Base-by-base conservation (phyloP, 495 filamentous ascomycete species). In the Melanomma pulvis-pyrius region DNA sequence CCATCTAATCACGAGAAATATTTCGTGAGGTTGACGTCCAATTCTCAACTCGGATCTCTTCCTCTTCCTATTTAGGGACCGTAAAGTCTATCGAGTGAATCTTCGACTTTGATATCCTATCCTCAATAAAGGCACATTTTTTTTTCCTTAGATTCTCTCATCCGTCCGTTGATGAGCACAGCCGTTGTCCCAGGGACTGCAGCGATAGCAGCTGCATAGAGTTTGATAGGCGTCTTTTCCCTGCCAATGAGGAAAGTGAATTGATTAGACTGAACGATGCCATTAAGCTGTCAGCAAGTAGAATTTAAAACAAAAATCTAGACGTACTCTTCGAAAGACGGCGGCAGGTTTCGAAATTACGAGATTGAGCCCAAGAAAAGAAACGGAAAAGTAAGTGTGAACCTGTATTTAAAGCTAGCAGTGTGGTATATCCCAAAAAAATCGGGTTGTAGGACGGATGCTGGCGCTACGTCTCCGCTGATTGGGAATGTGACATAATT, bases 11-110 rank as follows among this genome's bases (percentile, higher is more conserved):
- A 12, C 5, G 19, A 30, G 15, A 50, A 13, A n/a, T n/a, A n/a
- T n/a, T n/a, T n/a, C n/a, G n/a, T n/a, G n/a, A n/a, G n/a, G n/a
- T n/a, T n/a, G n/a, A n/a, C n/a, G n/a, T n/a, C n/a, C n/a, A n/a
- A n/a, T n/a, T n/a, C n/a, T n/a, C n/a, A n/a, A n/a, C n/a, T n/a
- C n/a, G n/a, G n/a, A n/a, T n/a, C n/a, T n/a, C n/a, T n/a, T 53
- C 30, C 29, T 55, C 13, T 48, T 51, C 13, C 34, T 47, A 60
- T 21, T 7, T 13, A 1, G 68, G 68, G 1, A 44, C 28, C 0
- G 57, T 67, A 29, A 63, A 71, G 57, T 71, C 68, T 4, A 71
- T 1, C 68, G 63, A n/a, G 54, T 39, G 49, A 71, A 71, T 71
- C 68, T 3, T 63, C 63, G 0, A 47, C 39, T 7, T 58, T n/a